A percentile compares a stretch with the other conserved stretches of the same genome.
phyloP scores from a whole-genome alignment of 495 filamentous ascomycete genomes.

The Friedmanniomyces simplex region DNA sequence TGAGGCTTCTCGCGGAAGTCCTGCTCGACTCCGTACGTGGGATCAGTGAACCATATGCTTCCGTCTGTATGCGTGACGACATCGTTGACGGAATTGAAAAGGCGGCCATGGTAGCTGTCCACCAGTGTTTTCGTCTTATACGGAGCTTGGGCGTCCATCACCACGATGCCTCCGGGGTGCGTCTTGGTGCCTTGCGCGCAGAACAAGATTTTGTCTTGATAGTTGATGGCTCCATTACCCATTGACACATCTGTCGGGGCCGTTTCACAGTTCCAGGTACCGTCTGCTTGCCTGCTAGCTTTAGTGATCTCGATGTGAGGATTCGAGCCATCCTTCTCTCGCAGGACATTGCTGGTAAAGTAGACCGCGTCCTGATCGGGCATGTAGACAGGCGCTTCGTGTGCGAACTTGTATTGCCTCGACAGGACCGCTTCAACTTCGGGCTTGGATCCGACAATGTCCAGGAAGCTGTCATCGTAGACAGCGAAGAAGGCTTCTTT shows the following conservation, averaged over 20 bases:
- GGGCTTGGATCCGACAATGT: constrained; percentile 1
- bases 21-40: constrained; percentile 31
- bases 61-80: constrained; percentile 29
- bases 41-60: constrained; percentile 27
- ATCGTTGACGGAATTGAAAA: constrained; percentile 41
- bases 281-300: neutral
- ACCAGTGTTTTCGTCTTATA: constrained; percentile 15
- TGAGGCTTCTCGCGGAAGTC: constrained; percentile 29
- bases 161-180: constrained; percentile 6
- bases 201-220: constrained; percentile 1
- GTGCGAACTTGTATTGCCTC: constrained; percentile 3
- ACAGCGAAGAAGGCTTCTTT: constrained; percentile 3
- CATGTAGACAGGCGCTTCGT: constrained; percentile 8
- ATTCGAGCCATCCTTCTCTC: neutral
- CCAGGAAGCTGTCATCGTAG: constrained; percentile 7
- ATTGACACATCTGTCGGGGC: constrained; percentile 7
- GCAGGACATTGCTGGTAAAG: constrained; percentile 3
- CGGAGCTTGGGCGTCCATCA: constrained; percentile 2
- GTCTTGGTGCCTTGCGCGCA: constrained; percentile 7
- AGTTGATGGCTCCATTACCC: constrained; percentile 15
- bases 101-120: constrained; percentile 36
- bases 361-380: constrained; percentile 8
- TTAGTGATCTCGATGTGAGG: constrained; percentile 4
- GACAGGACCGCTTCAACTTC: neutral
- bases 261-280: neutral